These are phyloP conservation scores for Nigrospora osmanthi DNA, from an alignment of 2,329 filamentous ascomycete species.

Conservation along the genomic window DNA sequence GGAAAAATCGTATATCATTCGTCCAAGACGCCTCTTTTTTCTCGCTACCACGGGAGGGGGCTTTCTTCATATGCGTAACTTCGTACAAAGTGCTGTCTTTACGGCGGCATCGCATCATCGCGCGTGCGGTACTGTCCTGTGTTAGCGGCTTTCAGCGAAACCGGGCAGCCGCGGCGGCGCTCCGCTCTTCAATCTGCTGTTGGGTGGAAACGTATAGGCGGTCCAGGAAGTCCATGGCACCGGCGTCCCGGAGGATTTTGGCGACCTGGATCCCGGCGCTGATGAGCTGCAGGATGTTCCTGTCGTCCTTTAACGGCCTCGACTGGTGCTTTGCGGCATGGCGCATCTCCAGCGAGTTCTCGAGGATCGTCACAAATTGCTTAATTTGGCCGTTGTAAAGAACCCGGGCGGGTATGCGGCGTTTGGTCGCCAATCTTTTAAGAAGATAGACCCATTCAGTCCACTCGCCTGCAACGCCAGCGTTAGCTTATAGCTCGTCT, in stretches of 20 bases:
- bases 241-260: slow-evolving; percentile 77
- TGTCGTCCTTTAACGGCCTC: slow-evolving; percentile 77
- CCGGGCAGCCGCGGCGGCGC: slow-evolving; percentile 30
- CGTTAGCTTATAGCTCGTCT: slow-evolving; percentile 50
- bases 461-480: slow-evolving; percentile 56
- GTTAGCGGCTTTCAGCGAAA: slow-evolving; percentile 23
- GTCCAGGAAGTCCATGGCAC: slow-evolving; percentile 77
- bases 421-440: slow-evolving; percentile 70
- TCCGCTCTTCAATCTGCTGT: slow-evolving; percentile 65
- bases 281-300: slow-evolving; percentile 81
- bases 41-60: too few species aligned
- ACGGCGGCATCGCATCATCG: too few species aligned
- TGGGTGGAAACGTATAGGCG: slow-evolving; percentile 77
- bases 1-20: too few species aligned
- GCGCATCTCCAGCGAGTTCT: slow-evolving; percentile 74
- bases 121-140: too few species aligned
- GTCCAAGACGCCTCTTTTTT: too few species aligned
- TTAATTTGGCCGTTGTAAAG: slow-evolving; percentile 88
- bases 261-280: slow-evolving; percentile 82
- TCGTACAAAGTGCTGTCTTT: too few species aligned
- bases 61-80: too few species aligned
- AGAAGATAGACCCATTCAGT: slow-evolving; percentile 87
- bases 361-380: slow-evolving; percentile 79
- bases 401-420: slow-evolving; percentile 71
- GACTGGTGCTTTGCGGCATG: slow-evolving; percentile 79